Evolutionary conservation across 768 basidiomycete species (phyloP).

Genomic region (Termitomyces titanicus): DNA sequence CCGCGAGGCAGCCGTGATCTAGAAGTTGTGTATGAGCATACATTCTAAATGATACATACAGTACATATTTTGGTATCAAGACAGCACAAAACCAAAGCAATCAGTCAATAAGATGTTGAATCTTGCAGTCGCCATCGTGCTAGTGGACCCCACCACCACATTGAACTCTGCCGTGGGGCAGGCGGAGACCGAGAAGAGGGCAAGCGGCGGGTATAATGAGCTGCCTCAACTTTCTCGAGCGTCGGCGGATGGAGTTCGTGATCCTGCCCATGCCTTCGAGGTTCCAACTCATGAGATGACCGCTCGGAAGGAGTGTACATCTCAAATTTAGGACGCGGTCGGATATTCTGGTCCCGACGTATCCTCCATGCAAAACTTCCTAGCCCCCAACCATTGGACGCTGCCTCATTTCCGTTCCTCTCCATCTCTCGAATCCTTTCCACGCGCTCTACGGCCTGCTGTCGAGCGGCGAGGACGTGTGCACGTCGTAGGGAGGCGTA

Average conservation of each 20-base stretch:
- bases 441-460: conserved; percentile 65
- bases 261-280: not conserved
- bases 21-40: not conserved
- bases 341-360: conserved; percentile 8
- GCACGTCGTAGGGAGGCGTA: conserved; percentile 63
- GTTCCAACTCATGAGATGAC: not conserved
- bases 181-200: conserved; percentile 8
- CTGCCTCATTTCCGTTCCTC: conserved; percentile 27
- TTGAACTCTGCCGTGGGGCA: conserved; percentile 30
- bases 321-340: conserved; percentile 14
- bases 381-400: conserved; percentile 62
- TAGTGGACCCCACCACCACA: conserved; percentile 84
- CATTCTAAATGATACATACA: conserved; percentile 9
- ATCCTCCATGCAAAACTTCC: conserved; percentile 58
- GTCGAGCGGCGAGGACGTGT: conserved; percentile 66
- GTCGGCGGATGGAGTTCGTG: conserved; percentile 1
- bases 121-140: conserved; percentile 74
- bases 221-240: not conserved
- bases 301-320: conserved; percentile 14
- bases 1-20: not conserved
- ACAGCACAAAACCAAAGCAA: conserved; percentile 2
- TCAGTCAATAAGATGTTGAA: conserved; percentile 60
- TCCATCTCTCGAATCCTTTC: conserved; percentile 65
- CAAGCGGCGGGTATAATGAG: not conserved
- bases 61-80: conserved; percentile 11